These are phyloP conservation scores for Ogataea naganishii DNA, from an alignment of 805 yeast species.

Conservation along the genomic window DNA sequence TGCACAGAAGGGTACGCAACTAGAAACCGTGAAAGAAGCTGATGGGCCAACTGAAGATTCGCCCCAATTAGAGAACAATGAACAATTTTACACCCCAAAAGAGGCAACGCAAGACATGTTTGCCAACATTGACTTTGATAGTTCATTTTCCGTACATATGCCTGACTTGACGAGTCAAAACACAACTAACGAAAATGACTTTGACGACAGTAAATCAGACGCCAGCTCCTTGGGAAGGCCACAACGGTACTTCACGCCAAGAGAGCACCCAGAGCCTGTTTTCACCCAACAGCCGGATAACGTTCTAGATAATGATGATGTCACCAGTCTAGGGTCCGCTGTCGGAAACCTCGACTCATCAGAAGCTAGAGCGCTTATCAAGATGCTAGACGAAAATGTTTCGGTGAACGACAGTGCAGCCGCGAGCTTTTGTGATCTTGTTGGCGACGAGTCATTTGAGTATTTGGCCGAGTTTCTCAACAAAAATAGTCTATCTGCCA, in stretches of 20 bases:
- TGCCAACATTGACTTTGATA: slow-evolving; percentile 7
- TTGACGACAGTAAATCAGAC: slow-evolving; percentile 4
- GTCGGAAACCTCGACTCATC: too few species aligned
- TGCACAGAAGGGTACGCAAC: too few species aligned
- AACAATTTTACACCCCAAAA: slow-evolving; percentile 6
- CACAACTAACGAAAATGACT: slow-evolving; percentile 4
- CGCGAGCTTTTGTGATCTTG: slow-evolving; percentile 5
- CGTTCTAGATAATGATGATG: slow-evolving; percentile 2
- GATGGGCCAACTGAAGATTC: too few species aligned
- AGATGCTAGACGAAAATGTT: too few species aligned
- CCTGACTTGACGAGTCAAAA: slow-evolving; percentile 8
- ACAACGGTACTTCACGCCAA: slow-evolving; percentile 12
- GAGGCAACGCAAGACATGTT: slow-evolving; percentile 8
- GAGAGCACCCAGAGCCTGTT: slow-evolving; percentile 6
- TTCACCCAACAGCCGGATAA: slow-evolving; percentile 2
- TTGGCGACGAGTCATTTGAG: slow-evolving; percentile 31
- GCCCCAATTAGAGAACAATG: too few species aligned
- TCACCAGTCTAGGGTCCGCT: slow-evolving; percentile 20
- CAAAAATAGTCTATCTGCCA: too few species aligned
- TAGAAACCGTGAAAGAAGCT: too few species aligned
- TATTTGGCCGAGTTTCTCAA: slow-evolving; percentile 32
- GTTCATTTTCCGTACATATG: slow-evolving; percentile 9
- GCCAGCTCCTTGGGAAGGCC: neutral
- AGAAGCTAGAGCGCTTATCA: too few species aligned
- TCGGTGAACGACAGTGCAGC: neutral